A percentile compares a stretch with the other conserved stretches of the same genome.
Evolutionary conservation across 345 rosid genomes (phyloP).

Genomic region (Moringa oleifera): DNA sequence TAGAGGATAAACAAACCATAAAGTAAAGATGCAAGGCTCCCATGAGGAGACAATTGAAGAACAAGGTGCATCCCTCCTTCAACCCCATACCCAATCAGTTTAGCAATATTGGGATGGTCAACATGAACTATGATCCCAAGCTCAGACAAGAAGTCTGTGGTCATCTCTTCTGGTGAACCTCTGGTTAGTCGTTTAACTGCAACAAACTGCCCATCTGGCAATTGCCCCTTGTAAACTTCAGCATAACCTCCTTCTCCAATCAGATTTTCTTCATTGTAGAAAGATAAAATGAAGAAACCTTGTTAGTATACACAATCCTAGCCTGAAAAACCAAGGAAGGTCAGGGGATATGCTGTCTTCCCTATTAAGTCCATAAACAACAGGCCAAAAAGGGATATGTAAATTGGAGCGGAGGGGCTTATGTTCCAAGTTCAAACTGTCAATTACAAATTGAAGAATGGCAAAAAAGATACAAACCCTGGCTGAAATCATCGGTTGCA

Average conservation of each 20-base stretch:
- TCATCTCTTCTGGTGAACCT: slow-evolving; percentile 84
- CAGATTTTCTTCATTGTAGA: slow-evolving; percentile 48
- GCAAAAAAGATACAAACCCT: slow-evolving; percentile 35
- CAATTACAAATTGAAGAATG: background rate
- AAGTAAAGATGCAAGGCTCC: slow-evolving; percentile 78
- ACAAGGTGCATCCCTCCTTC: slow-evolving; percentile 97
- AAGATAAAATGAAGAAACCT: background rate
- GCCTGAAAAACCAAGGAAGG: background rate
- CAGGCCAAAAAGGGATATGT: background rate
- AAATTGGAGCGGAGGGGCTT: too few relatives aligned
- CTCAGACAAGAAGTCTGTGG: slow-evolving; percentile 75
- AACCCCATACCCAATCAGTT: slow-evolving; percentile 76
- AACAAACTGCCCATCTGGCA: slow-evolving; percentile 53
- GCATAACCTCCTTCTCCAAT: slow-evolving; percentile 95
- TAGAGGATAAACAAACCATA: slow-evolving; percentile 44
- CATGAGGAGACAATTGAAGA: slow-evolving; percentile 79
- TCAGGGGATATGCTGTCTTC: background rate
- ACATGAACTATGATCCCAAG: slow-evolving; percentile 90
- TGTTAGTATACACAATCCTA: slow-evolving; percentile 1
- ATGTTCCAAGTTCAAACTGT: background rate
- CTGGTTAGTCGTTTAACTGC: slow-evolving; percentile 72
- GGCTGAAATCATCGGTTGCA: slow-evolving; percentile 69
- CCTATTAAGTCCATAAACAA: background rate
- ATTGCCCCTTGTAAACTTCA: slow-evolving; percentile 73
- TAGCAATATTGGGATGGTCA: slow-evolving; percentile 92